A percentile compares a stretch with the other conserved stretches of the same genome.
Conservation (phyloP, 768 basidiomycete species). For the Coprinopsis marcescibilis region DNA sequence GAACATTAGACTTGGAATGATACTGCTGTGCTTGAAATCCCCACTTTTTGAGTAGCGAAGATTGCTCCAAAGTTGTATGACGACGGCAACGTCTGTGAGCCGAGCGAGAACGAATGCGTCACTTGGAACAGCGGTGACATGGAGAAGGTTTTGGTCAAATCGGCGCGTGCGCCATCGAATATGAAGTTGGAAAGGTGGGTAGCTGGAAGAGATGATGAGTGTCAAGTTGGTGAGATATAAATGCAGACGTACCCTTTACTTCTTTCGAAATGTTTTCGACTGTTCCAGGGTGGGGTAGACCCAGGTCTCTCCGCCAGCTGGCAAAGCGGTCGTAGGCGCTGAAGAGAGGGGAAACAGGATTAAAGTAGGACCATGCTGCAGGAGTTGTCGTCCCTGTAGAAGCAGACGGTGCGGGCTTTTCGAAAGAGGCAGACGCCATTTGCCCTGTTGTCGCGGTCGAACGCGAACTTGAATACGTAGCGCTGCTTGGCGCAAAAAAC, state of each 20-base stretch:
- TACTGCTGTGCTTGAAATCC: constrained; percentile 7
- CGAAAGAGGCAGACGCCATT: constrained; percentile 43
- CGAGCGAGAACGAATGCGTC: constrained; percentile 91
- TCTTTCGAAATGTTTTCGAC: constrained; percentile 92
- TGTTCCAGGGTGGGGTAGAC: constrained; percentile 86
- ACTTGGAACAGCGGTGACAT: constrained; percentile 97
- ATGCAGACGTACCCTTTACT: constrained; percentile 63
- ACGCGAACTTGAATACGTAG: constrained; percentile 1
- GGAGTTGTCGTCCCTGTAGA: constrained; percentile 28
- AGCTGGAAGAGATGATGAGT: constrained; percentile 37
- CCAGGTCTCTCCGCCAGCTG: constrained; percentile 75
- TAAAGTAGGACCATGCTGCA: constrained; percentile 32
- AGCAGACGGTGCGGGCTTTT: constrained; percentile 36
- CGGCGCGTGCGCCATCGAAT: constrained; percentile 96
- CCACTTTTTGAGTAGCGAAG: constrained; percentile 78
- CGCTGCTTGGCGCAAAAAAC: neutral
- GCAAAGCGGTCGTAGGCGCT: constrained; percentile 69
- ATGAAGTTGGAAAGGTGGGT: constrained; percentile 92
- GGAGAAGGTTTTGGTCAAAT: constrained; percentile 90
- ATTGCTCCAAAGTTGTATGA: constrained; percentile 95
- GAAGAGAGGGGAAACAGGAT: constrained; percentile 53
- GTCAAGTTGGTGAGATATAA: neutral
- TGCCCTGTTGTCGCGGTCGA: constrained; percentile 2
- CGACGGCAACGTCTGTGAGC: constrained; percentile 76
- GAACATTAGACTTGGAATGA: neutral